Conservation (phyloP, 768 basidiomycete genomes). For the Suillus spraguei region DNA sequence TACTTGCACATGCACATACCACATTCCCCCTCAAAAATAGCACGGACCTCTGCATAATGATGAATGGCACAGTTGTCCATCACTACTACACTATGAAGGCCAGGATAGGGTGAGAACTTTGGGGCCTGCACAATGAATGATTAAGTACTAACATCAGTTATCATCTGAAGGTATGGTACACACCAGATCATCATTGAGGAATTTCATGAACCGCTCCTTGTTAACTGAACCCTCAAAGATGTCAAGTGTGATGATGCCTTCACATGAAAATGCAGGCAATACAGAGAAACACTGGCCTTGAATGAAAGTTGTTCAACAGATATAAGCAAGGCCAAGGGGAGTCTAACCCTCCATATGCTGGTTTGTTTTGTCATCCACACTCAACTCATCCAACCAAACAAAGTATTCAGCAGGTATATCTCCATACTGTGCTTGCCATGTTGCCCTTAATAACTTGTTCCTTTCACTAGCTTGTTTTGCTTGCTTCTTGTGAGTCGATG, state of each 20-base stretch:
- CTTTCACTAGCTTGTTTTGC: constrained; percentile 23
- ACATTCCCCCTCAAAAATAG: constrained; percentile 29
- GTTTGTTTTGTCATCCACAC: constrained; percentile 30
- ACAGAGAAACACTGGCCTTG: constrained; percentile 31
- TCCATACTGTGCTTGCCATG: constrained; percentile 20
- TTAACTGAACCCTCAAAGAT: constrained; percentile 37
- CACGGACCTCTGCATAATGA: constrained; percentile 39
- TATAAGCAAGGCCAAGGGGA: constrained; percentile 20
- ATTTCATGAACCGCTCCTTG: constrained; percentile 32
- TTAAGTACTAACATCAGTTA: neutral
- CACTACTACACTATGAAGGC: constrained; percentile 37
- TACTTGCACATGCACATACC: constrained; percentile 5
- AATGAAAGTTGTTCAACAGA: constrained; percentile 27
- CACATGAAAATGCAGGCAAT: constrained; percentile 29
- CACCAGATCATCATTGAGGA: constrained; percentile 21
- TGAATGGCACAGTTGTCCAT: constrained; percentile 46
- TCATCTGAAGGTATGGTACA: neutral
- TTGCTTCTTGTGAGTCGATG: constrained; percentile 26
- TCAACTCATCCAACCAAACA: constrained; percentile 25
- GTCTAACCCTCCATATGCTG: constrained; percentile 13
- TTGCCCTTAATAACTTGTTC: constrained; percentile 19
- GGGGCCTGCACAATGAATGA: constrained; percentile 21
- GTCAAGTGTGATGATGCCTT: constrained; percentile 30
- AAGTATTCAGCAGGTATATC: too few species aligned
- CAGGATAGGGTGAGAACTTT: constrained; percentile 37